Base-by-base conservation (phyloP, 768 basidiomycete genomes). In the Austroboletus festivus region DNA sequence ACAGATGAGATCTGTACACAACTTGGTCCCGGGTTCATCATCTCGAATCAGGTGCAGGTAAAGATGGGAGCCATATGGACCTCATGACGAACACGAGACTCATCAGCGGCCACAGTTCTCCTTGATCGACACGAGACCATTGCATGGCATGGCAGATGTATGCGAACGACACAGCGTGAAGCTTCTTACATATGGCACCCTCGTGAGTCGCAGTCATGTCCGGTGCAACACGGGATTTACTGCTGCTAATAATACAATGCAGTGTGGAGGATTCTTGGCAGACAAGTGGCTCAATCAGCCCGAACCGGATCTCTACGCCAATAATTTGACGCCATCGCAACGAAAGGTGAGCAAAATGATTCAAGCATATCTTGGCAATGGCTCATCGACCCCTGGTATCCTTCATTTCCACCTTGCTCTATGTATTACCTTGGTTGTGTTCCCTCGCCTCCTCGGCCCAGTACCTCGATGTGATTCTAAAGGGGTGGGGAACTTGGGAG, bases 31-130 rank as follows among this genome's bases (percentile, higher is more conserved):
- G 85, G 82, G 3, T 75, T 75, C 24, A 79, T 92, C 40, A 85
- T 87, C 30, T 85, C 88, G 10, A 91, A 92, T 64, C 89, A 92
- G 68, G 81, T 92, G 8, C 89, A 86, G 76, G 89, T 89, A 62
- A 38, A 67, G 52, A 35, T 45, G 23, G 23, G 18, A 9, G 22
- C 39, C 21, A 5, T 18, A n/a, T 38, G 21, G 21, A 24, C 23
- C 9, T 2, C 19, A 11, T 52, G 42, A n/a, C 21, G 20, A 4
- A 13, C 26, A 19, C 15, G 15, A 7, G 28, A 24, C 51, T 67
- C 47, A 67, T 44, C 39, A 28, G 9, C 28, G 9, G 15, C 16
- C 40, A 6, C 53, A 91, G 89, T 90, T 89, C 58, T 92, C 89
- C 6, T 65, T 92, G 42, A 83, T 92, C 53, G 89, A 92, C 60